Conservation (phyloP, 2,329 filamentous ascomycete genomes). For the Madurella fahalii region DNA sequence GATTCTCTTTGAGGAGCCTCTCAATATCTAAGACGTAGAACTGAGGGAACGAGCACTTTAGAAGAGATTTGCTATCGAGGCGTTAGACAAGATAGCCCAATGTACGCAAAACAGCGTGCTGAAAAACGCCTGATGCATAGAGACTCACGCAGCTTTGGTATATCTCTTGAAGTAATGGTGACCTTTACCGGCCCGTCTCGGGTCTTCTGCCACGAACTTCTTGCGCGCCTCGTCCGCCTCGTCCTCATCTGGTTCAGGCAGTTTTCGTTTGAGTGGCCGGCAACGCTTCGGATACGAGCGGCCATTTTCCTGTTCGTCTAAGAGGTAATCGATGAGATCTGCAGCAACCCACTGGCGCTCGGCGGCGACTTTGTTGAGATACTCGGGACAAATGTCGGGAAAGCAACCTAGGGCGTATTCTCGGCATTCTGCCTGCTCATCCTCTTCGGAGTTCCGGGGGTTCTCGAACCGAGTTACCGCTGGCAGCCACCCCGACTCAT, state of each 20-base stretch:
- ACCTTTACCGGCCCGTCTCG: neutral
- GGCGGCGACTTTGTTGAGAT: slow-evolving; percentile 31
- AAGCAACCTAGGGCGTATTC: slow-evolving; percentile 36
- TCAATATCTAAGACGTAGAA: slow-evolving; percentile 29
- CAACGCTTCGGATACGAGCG: slow-evolving; percentile 34
- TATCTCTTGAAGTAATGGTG: slow-evolving; percentile 17
- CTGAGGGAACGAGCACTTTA: slow-evolving; percentile 35
- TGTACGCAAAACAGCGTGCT: neutral
- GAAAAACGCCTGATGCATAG: neutral
- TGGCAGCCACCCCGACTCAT: neutral
- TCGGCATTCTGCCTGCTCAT: slow-evolving; percentile 26
- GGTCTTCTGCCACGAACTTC: slow-evolving; percentile 1
- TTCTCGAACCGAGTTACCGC: neutral
- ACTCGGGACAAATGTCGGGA: slow-evolving; percentile 42
- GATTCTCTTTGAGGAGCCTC: slow-evolving; percentile 23
- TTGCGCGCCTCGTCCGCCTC: slow-evolving; percentile 12
- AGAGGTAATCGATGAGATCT: slow-evolving; percentile 35
- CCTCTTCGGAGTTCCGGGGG: neutral
- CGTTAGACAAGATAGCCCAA: neutral
- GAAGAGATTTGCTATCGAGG: slow-evolving; percentile 24
- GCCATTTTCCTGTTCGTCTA: slow-evolving; percentile 39
- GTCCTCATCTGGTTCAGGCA: slow-evolving; percentile 16
- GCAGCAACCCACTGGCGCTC: slow-evolving; percentile 30
- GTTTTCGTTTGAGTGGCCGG: slow-evolving; percentile 40
- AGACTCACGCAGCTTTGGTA: slow-evolving; percentile 16